Base-by-base conservation (phyloP, 2,329 filamentous ascomycete species). In the Penicillium sp. region DNA sequence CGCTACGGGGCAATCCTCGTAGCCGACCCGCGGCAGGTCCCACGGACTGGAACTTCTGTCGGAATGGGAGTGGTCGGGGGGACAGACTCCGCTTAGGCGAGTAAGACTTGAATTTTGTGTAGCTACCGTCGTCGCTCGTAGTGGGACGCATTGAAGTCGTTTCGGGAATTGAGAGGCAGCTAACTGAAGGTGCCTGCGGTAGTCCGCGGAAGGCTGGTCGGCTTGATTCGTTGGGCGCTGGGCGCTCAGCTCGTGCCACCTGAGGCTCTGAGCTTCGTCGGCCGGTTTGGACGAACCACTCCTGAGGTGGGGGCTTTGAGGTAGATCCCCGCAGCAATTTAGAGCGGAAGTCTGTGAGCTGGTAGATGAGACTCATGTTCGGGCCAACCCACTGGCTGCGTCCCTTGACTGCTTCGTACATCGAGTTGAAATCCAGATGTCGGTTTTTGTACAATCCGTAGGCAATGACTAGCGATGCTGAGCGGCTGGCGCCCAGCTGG, bases 321-420 rank as follows among this genome's bases (percentile, higher is more conserved):
- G 66, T 60, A 11, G 65, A 65, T 29, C 69, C 66, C 49, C 74
- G 68, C 55, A 72, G 53, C 36, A 79, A 61, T 41, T 74, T 74
- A 15, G 72, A 69, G 53, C 84, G 79, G 67, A 87, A 87, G 68
- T 87, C 85, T 31, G 85, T 85, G 47, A 87, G 76, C 67, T 87
- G 85, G 78, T 87, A 87, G 68, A 87, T 87, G 55, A 87, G 75
- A 63, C 85, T 87, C 85, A 87, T 87, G 69, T 87, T 87, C 1
- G 85, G 85, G 2, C 85, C 84, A 44, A 87, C 86, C 85, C 85
- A 87, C 68, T 82, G 83, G 74, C 85, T 87, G 59, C 83, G 79
- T 65, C 78, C 80, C 73, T 87, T 87, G 31, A 87, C 84, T 40
- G 79, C 76, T 69, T 85, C 82, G 65, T 87, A 87, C 59, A 85